These are phyloP conservation scores for Guyanaporus albipodus DNA, from an alignment of 768 basidiomycete genomes.

Conservation along the genomic window DNA sequence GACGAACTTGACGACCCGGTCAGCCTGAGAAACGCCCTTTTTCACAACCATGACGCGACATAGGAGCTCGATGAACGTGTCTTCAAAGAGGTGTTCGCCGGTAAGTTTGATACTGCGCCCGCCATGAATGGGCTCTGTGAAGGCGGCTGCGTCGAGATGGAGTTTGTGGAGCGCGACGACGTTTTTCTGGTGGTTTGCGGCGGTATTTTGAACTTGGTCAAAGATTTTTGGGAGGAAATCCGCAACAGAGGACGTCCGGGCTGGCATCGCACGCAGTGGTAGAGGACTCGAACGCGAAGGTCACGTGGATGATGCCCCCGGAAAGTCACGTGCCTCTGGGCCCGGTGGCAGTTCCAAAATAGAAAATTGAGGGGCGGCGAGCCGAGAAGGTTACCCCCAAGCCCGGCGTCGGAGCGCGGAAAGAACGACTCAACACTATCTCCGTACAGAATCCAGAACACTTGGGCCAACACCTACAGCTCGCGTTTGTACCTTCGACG, in stretches of 20 bases:
- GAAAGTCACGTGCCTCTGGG: too few species aligned
- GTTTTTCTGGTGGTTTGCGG: constrained; percentile 89
- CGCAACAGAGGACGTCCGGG: constrained; percentile 1
- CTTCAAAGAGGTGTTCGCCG: constrained; percentile 78
- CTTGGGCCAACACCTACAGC: too few species aligned
- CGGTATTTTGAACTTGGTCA: constrained; percentile 68
- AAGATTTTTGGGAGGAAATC: constrained; percentile 51
- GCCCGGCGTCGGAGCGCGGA: too few species aligned
- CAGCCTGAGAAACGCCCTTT: constrained; percentile 74
- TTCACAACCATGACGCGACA: constrained; percentile 63
- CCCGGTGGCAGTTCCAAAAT: too few species aligned
- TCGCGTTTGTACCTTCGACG: too few species aligned
- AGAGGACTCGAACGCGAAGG: not conserved
- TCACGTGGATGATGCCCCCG: constrained; percentile 25
- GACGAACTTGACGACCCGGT: constrained; percentile 78
- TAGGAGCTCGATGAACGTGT: constrained; percentile 57
- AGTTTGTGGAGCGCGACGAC: constrained; percentile 77
- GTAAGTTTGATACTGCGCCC: constrained; percentile 51
- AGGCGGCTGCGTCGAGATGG: constrained; percentile 58
- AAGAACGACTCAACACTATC: too few species aligned
- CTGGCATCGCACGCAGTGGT: constrained; percentile 22
- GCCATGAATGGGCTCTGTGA: constrained; percentile 46
- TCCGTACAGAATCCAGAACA: too few species aligned
- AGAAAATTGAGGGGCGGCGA: too few species aligned
- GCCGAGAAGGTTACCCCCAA: too few species aligned